These are phyloP conservation scores for Ceratocystis albifundus DNA, from an alignment of 2,329 filamentous ascomycete species.

Conservation along the genomic window DNA sequence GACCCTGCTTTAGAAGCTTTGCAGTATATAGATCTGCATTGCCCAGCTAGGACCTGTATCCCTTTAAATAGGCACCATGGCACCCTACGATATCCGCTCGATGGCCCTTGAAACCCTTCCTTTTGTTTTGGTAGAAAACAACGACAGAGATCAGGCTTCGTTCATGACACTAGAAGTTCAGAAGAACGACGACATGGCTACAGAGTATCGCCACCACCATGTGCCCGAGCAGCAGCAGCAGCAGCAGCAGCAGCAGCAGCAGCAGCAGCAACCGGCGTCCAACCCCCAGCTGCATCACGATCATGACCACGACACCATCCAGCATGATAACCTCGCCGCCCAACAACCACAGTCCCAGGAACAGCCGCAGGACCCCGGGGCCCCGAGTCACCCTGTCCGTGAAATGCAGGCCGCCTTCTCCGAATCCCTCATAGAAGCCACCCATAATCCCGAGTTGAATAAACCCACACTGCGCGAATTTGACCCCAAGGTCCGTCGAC, in stretches of 20 bases:
- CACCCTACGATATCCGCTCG: constrained; percentile 20
- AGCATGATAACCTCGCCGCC: not conserved
- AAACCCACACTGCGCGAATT: constrained; percentile 45
- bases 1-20: constrained; percentile 17
- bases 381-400: constrained; percentile 54
- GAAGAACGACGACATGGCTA: constrained; percentile 20
- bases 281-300: constrained; percentile 3
- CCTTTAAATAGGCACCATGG: constrained; percentile 21
- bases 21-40: constrained; percentile 21
- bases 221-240: not conserved
- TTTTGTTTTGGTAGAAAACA: constrained; percentile 20
- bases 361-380: constrained; percentile 18
- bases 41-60: constrained; percentile 13
- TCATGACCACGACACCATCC: not conserved
- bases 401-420: constrained; percentile 72
- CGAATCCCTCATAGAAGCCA: constrained; percentile 60
- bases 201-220: not conserved
- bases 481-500: constrained; percentile 51
- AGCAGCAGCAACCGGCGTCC: not conserved
- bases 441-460: constrained; percentile 23
- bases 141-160: constrained; percentile 4
- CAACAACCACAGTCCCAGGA: constrained; percentile 9
- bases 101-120: constrained; percentile 21
- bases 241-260: constrained; percentile 1
- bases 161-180: constrained; percentile 16